Evolutionary conservation across 2,329 filamentous ascomycete species (phyloP).

Genomic region (Botrytis squamosa): DNA sequence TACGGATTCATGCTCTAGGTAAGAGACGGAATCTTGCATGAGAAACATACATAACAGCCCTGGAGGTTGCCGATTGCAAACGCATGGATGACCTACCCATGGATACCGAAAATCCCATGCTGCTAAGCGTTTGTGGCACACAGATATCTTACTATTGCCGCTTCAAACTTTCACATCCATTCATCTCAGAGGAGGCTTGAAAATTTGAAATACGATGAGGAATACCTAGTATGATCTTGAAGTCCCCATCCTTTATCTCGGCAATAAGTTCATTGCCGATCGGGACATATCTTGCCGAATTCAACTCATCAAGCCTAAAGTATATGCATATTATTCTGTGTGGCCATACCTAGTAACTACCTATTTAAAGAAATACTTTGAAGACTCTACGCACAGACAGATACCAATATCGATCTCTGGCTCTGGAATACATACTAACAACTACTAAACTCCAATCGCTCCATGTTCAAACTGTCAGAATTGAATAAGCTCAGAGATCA

Average conservation of each 20-base stretch:
- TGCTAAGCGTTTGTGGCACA: too few relatives aligned
- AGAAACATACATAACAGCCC: neutral
- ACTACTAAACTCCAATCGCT: neutral
- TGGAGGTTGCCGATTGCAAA: neutral
- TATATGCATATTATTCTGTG: neutral
- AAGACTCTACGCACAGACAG: neutral
- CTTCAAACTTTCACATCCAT: neutral
- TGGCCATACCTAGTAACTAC: neutral
- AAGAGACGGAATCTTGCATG: neutral
- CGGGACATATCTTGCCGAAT: neutral
- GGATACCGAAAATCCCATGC: neutral
- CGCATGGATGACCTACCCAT: neutral
- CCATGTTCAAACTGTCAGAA: neutral
- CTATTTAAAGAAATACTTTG: neutral
- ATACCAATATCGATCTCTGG: neutral
- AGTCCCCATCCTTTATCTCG: neutral
- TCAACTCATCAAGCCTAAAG: neutral
- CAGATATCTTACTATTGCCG: neutral
- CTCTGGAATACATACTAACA: neutral
- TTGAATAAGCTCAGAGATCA: too few relatives aligned
- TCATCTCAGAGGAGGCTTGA: too few relatives aligned
- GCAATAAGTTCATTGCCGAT: neutral
- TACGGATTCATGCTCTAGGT: neutral
- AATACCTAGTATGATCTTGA: neutral
- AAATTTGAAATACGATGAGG: neutral